Percentiles rank a stretch among this genome's conserved stretches.
These are phyloP conservation scores for Spatholobus suberectus DNA, from an alignment of 306 rosid species.

Conservation along the genomic window DNA sequence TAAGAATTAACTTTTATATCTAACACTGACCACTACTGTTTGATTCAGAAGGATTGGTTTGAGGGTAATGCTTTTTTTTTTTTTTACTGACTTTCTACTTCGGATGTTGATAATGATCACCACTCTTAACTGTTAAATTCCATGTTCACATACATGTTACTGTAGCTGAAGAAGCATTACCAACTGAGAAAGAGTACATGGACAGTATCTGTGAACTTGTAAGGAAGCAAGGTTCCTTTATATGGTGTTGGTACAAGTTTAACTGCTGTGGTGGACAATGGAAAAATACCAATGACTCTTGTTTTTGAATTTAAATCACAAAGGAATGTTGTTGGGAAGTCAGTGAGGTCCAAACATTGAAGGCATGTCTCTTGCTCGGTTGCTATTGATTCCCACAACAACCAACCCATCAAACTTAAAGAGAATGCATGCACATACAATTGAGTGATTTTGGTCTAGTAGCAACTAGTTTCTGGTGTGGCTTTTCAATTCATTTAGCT, in stretches of 20 bases:
- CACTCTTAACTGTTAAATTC: background rate
- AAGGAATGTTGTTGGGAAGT: conserved; percentile 72
- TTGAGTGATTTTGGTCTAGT: conserved; percentile 42
- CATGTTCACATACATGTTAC: conserved; percentile 15
- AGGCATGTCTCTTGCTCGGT: conserved; percentile 60
- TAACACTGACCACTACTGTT: background rate
- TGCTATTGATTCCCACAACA: conserved; percentile 50
- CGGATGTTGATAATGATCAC: conserved; percentile 4
- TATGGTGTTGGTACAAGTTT: conserved; percentile 85
- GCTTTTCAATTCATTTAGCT: conserved; percentile 25
- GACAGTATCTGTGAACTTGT: conserved; percentile 55
- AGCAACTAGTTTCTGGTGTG: conserved; percentile 18
- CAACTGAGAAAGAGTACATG: conserved; percentile 68
- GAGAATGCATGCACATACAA: conserved; percentile 56
- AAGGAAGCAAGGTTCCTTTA: conserved; percentile 77
- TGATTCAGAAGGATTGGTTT: conserved; percentile 16
- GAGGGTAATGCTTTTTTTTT: background rate
- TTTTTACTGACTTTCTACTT: no score
- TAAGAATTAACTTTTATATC: conserved; percentile 33
- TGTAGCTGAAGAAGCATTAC: conserved; percentile 77
- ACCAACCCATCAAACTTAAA: conserved; percentile 60
- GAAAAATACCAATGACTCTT: conserved; percentile 65
- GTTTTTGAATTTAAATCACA: conserved; percentile 62
- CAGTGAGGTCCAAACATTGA: conserved; percentile 69
- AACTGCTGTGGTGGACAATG: conserved; percentile 44